Conservation (phyloP, 177 flowering plant species). For the Tripterygium wilfordii region DNA sequence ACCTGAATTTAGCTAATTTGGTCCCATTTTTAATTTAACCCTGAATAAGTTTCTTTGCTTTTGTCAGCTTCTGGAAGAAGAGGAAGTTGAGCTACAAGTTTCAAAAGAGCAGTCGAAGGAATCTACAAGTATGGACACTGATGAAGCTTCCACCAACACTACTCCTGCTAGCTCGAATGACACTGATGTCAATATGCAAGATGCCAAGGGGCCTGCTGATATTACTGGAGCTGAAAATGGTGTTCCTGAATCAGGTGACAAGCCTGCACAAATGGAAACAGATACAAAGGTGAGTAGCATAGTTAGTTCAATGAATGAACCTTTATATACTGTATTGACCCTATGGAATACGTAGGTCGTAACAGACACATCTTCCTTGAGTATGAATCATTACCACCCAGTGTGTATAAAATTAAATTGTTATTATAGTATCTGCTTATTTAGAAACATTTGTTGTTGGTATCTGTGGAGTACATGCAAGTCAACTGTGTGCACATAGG, state of each 20-base stretch:
- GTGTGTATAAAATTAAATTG: too few relatives aligned
- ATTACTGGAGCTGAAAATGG: conserved; percentile 63
- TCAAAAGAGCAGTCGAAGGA: conserved; percentile 55
- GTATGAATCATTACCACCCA: too few relatives aligned
- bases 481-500: too few relatives aligned
- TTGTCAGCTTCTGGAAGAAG: conserved; percentile 80
- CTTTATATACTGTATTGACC: too few relatives aligned
- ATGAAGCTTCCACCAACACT: conserved; percentile 41
- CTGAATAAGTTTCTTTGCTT: not conserved
- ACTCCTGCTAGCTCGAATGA: conserved; percentile 38
- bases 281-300: conserved; percentile 61
- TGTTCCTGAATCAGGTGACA: conserved; percentile 59
- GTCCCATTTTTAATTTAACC: too few relatives aligned
- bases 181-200: conserved; percentile 71
- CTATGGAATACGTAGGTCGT: too few relatives aligned
- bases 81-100: conserved; percentile 76
- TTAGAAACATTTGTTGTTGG: too few relatives aligned
- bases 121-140: conserved; percentile 72
- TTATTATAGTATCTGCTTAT: too few relatives aligned
- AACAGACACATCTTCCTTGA: too few relatives aligned
- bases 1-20: too few relatives aligned
- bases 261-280: conserved; percentile 79
- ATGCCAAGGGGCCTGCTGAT: conserved; percentile 48
- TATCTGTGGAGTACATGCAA: too few relatives aligned
- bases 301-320: too few relatives aligned